Evolutionary conservation across 2,329 filamentous ascomycete species (phyloP).

Genomic region (Ophiocordyceps camponoti-saundersi): DNA sequence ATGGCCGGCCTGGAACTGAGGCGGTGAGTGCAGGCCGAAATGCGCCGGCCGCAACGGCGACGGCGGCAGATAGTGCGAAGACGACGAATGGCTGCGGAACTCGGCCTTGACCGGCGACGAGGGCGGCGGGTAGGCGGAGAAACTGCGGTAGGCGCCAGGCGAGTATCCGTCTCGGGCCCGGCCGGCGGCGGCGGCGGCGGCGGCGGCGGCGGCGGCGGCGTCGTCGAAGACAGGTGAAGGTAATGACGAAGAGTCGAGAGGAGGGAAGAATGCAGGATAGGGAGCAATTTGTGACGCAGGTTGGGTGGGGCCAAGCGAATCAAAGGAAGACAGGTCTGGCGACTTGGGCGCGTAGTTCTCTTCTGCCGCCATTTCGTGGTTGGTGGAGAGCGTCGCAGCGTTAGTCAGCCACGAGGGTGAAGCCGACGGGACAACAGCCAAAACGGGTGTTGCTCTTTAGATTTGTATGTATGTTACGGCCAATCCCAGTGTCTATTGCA

Average conservation of each 20-base stretch:
- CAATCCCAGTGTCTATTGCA: slow-evolving; percentile 2
- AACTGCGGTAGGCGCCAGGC: not conserved
- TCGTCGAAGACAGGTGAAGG: not conserved
- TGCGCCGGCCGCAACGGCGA: slow-evolving; percentile 4
- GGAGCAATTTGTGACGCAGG: slow-evolving; percentile 5
- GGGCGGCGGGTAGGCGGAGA: not conserved
- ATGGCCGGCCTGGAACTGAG: not conserved
- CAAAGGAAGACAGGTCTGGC: slow-evolving; percentile 41
- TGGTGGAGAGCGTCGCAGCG: not conserved
- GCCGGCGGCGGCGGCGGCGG: slow-evolving; percentile 15
- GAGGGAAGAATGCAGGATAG: not conserved
- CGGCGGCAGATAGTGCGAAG: slow-evolving; percentile 7
- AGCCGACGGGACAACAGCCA: not conserved
- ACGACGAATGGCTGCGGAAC: slow-evolving; percentile 5
- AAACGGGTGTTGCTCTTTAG: not conserved
- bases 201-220: not conserved
- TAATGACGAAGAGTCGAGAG: not conserved
- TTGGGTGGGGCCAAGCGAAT: slow-evolving; percentile 18
- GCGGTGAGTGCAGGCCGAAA: slow-evolving; percentile 3
- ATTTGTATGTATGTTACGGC: too few species aligned
- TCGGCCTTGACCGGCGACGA: slow-evolving; percentile 7
- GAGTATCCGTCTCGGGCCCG: not conserved
- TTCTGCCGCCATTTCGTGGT: not conserved
- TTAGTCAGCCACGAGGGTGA: not conserved
- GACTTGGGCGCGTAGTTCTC: slow-evolving; percentile 36